Conservation (phyloP, 345 rosid species). For the Syzygium aqueum region DNA sequence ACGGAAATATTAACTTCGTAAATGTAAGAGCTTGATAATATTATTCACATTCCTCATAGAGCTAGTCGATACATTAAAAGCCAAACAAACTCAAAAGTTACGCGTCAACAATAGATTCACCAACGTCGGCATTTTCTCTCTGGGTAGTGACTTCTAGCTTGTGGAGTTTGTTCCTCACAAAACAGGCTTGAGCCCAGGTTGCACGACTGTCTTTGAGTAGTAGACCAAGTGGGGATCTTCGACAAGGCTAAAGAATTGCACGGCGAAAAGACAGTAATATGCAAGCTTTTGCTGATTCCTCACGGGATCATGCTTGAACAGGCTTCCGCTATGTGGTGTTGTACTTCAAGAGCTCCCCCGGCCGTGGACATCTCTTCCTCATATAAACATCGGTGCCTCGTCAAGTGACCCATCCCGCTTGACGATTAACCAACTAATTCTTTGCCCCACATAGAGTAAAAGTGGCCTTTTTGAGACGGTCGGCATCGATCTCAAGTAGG, state of each 20-base stretch:
- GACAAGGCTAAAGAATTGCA: not conserved
- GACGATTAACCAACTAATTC: not conserved
- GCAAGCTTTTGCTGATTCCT: not conserved
- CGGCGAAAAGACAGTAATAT: not conserved
- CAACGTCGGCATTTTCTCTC: accelerated
- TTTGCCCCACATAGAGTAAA: not conserved
- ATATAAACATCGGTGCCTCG: not conserved
- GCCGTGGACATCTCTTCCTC: not conserved
- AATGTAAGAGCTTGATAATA: not conserved
- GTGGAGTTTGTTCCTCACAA: not conserved
- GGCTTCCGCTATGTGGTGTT: not conserved
- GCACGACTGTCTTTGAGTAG: not conserved
- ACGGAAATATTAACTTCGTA: not conserved
- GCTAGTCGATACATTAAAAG: no score
- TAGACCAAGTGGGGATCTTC: not conserved
- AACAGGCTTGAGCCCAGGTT: not conserved
- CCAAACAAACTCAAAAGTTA: accelerated
- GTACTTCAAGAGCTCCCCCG: not conserved
- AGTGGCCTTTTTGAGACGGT: not conserved
- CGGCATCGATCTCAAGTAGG: not conserved
- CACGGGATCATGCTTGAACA: not conserved
- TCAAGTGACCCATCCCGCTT: not conserved
- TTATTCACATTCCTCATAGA: not conserved
- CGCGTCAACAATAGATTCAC: not conserved
- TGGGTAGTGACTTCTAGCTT: not conserved